These are phyloP conservation scores for Nevesoporus exiguus DNA, from an alignment of 768 basidiomycete genomes.

Conservation along the genomic window DNA sequence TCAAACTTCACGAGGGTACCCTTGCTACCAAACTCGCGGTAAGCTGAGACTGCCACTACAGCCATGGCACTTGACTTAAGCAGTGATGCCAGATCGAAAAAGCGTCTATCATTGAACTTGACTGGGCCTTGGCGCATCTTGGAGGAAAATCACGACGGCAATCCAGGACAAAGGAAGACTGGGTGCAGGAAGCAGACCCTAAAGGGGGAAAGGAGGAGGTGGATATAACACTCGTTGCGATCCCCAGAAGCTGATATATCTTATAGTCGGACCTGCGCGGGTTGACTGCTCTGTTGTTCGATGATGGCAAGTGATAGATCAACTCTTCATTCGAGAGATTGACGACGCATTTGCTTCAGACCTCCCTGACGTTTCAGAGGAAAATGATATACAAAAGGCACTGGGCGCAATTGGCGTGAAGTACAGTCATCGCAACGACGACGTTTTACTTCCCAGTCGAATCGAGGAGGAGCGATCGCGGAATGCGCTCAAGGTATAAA, in stretches of 20 bases:
- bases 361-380: constrained; percentile 37
- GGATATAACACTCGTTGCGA: background rate
- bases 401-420: constrained; percentile 59
- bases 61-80: background rate
- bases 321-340: background rate
- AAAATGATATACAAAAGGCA: constrained; percentile 52
- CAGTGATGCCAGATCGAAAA: constrained; percentile 61
- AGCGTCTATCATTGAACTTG: constrained; percentile 67
- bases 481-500: constrained; percentile 47
- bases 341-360: constrained; percentile 25
- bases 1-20: constrained; percentile 67
- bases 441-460: constrained; percentile 61
- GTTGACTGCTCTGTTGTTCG: constrained; percentile 63
- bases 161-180: constrained; percentile 34
- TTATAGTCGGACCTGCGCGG: constrained; percentile 54
- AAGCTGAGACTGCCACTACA: constrained; percentile 19
- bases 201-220: constrained; percentile 41
- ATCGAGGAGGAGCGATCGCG: constrained; percentile 65
- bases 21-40: constrained; percentile 74
- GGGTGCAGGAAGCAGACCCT: constrained; percentile 45
- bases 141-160: constrained; percentile 38
- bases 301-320: constrained; percentile 48
- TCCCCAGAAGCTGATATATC: background rate
- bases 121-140: constrained; percentile 77
- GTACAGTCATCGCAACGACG: constrained; percentile 75